phyloP scores from a whole-genome alignment of 139 green algal species.

The Tetradesmus obliquus region DNA sequence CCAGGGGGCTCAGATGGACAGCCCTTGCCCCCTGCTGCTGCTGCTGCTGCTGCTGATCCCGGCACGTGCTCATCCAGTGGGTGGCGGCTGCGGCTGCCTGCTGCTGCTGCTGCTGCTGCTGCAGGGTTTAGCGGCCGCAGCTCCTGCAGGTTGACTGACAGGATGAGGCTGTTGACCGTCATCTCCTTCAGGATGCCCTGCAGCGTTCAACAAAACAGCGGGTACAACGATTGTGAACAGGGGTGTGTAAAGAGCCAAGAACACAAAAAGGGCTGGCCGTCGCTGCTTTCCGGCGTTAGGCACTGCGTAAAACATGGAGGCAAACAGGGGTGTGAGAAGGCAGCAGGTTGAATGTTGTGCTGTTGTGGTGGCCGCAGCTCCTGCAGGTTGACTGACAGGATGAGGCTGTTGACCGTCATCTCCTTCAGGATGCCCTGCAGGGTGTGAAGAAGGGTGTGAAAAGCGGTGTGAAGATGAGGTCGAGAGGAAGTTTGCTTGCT shows the following conservation, averaged over 20 bases:
- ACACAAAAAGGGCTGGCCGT: too few species aligned
- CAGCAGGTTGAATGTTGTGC: neutral
- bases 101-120: neutral
- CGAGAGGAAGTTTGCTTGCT: too few species aligned
- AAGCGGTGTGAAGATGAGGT: neutral
- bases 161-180: conserved; percentile 27
- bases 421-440: conserved; percentile 23
- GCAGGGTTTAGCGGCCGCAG: neutral
- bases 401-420: conserved; percentile 23
- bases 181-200: conserved; percentile 15
- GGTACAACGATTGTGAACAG: too few species aligned
- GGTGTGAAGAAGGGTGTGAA: neutral
- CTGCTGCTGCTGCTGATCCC: neutral
- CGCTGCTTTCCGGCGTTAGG: too few species aligned
- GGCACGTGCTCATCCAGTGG: neutral
- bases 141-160: conserved; percentile 25
- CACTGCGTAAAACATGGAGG: too few species aligned
- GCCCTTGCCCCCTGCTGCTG: neutral
- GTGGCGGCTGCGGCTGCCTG: neutral
- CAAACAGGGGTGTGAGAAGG: too few species aligned
- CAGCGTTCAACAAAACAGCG: neutral
- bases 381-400: conserved; percentile 14
- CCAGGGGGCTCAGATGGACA: neutral
- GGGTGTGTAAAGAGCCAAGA: too few species aligned
- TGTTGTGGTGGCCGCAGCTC: neutral